These are phyloP conservation scores for Neocatenulostroma microsporum DNA, from an alignment of 2,329 filamentous ascomycete genomes.

Conservation along the genomic window DNA sequence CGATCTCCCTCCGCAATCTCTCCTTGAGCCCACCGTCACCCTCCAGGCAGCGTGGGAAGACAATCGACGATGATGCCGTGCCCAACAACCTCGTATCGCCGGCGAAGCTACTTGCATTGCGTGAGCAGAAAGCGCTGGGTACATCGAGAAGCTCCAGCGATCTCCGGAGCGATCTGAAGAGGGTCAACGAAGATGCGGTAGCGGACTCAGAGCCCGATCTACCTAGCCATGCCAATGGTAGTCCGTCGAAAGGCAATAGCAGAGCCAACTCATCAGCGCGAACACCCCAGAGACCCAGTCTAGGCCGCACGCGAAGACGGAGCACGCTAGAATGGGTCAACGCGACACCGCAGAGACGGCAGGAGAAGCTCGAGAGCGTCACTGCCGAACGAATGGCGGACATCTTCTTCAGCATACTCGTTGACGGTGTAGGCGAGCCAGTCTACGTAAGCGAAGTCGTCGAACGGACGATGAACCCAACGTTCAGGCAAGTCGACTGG, in stretches of 20 bases:
- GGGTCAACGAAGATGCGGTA: conserved; percentile 22
- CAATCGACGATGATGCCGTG: conserved; percentile 68
- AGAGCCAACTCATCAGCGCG: conserved; percentile 14
- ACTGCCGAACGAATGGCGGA: conserved; percentile 69
- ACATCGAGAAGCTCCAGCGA: conserved; percentile 55
- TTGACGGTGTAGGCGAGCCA: conserved; percentile 56
- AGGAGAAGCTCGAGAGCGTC: conserved; percentile 68
- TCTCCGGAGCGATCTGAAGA: conserved; percentile 47
- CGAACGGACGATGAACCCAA: conserved; percentile 78
- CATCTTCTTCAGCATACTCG: conserved; percentile 80
- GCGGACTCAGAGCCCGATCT: conserved; percentile 8
- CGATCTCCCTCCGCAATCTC: conserved; percentile 80
- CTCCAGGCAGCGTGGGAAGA: conserved; percentile 45
- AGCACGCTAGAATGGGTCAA: conserved; percentile 58
- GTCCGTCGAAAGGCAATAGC: conserved; percentile 18
- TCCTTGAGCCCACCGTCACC: conserved; percentile 51
- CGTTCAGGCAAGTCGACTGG: conserved; percentile 78
- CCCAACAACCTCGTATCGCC: conserved; percentile 59
- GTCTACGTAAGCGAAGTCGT: conserved; percentile 85
- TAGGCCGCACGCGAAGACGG: conserved; percentile 40
- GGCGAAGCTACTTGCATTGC: conserved; percentile 54
- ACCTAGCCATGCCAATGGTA: conserved; percentile 8
- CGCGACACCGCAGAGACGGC: conserved; percentile 52
- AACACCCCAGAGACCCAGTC: conserved; percentile 28
- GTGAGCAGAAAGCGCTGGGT: conserved; percentile 42